Base-by-base conservation (phyloP, 768 basidiomycete species). In the Imleria badia region DNA sequence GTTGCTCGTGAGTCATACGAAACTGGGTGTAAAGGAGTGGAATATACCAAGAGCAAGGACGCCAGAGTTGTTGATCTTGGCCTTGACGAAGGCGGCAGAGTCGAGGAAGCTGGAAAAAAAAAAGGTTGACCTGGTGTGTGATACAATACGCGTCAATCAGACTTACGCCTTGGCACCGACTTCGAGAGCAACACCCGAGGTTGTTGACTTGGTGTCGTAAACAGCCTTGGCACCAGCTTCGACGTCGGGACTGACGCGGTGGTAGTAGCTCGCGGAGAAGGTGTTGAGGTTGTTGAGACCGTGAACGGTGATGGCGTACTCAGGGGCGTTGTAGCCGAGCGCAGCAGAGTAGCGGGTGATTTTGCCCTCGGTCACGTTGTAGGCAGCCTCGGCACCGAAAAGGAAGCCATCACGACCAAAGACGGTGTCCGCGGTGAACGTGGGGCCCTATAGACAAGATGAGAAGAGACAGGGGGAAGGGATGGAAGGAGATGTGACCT, bases 61-160 rank as follows among this genome's bases (percentile, higher is more conserved):
- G 80, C 95, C 95, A 54, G 85, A 72, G 78, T 95, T 96, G 85
- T 98, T 98, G 79, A 98, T 95, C 83, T 98, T 98, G 63, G 94
- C 91, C 83, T 99, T 98, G 76, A 98, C 81, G 69, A 91, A 98
- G 10, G 94, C 88, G 60, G 93, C 86, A 30, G 81, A 74, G 76
- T 98, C 94, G 59, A 95, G 86, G 77, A 86, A 86, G 45, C 86
- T 90, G 52, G 42, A 41, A 34, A 48, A 31, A 30, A 52, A 51
- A 8, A 0, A 46, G 4, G 34, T 59, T 19, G 52, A 30, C 20
- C 33, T 23, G 26, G 20, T 8, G 15, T 20, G 43, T 14, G 23
- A 50, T n/a, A 17, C 1, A 14, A 40, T 33, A 49, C 1, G 29
- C 0, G 12, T 45, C 35, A 41, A 52, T 45, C 3, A 33, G 26